A percentile compares a stretch with the other conserved stretches of the same genome.
These are phyloP conservation scores for Obba rivulosa DNA, from an alignment of 768 basidiomycete genomes.

Conservation along the genomic window DNA sequence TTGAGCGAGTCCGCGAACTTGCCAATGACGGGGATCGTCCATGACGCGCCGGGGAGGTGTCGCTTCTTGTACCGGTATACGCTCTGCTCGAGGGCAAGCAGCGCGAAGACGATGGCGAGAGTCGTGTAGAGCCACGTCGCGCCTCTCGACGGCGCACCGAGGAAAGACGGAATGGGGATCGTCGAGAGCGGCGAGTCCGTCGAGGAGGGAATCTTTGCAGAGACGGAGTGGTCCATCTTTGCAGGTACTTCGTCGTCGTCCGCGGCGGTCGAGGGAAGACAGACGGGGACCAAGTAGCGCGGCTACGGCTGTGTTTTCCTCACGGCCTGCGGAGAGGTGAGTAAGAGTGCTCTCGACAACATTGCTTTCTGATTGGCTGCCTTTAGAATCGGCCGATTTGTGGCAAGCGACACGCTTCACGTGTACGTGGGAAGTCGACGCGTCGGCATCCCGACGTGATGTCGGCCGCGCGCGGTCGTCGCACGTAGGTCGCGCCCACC, in stretches of 20 bases:
- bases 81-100: conserved; percentile 83
- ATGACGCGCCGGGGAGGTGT: conserved; percentile 78
- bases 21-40: conserved; percentile 98
- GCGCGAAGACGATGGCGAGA: conserved; percentile 58
- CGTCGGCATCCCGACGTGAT: too few species aligned
- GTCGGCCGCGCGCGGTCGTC: too few species aligned
- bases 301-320: background rate
- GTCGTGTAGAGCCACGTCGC: conserved; percentile 63
- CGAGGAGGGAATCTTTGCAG: conserved; percentile 37
- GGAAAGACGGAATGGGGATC: conserved; percentile 44
- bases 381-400: conserved; percentile 10
- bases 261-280: conserved; percentile 7
- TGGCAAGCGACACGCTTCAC: background rate
- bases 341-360: too few species aligned
- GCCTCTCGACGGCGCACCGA: conserved; percentile 25
- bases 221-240: conserved; percentile 27
- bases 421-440: background rate
- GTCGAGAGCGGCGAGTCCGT: conserved; percentile 37
- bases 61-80: conserved; percentile 88
- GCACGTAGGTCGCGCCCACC: too few species aligned
- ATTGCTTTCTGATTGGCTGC: conserved; percentile 9
- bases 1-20: conserved; percentile 91
- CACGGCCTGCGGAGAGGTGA: too few species aligned
- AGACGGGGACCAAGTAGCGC: conserved; percentile 3
- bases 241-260: conserved; percentile 27